Percentiles rank a stretch among this genome's conserved stretches.
Conservation (phyloP, 257 asterid genomes). For the Ilex asprella region DNA sequence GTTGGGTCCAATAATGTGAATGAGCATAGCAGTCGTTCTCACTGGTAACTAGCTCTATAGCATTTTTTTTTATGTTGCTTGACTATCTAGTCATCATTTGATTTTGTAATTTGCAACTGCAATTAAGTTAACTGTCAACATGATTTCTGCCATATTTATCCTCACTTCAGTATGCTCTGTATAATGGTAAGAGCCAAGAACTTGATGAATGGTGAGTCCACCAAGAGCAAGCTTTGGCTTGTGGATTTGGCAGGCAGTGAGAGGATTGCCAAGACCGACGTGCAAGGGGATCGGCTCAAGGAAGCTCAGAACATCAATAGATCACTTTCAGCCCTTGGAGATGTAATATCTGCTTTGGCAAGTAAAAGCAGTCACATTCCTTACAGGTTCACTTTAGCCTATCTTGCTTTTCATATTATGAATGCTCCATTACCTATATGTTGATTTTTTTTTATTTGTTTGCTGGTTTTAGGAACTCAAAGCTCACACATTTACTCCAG, state of each 20-base stretch:
- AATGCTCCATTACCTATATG: not conserved
- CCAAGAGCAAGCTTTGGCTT: conserved; percentile 98
- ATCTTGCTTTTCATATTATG: not conserved
- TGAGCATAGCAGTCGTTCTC: conserved; percentile 99
- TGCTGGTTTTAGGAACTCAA: conserved; percentile 60
- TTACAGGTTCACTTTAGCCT: conserved; percentile 46
- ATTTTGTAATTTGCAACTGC: no score
- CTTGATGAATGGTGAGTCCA: conserved; percentile 65
- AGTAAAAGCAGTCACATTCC: conserved; percentile 96
- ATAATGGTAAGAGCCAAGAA: conserved; percentile 80
- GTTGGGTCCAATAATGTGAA: conserved; percentile 95
- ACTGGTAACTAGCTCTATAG: conserved; percentile 51
- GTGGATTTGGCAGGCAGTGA: conserved; percentile 99
- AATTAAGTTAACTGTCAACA: no score
- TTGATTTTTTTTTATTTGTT: conserved; percentile 1
- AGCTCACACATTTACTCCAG: conserved; percentile 90
- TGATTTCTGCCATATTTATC: not conserved
- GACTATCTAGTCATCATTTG: no score
- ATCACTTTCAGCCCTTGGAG: conserved; percentile 99
- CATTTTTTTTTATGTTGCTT: not conserved
- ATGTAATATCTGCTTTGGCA: conserved; percentile 90
- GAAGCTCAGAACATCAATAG: conserved; percentile 98
- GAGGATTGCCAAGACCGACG: conserved; percentile 95
- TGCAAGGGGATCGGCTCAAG: conserved; percentile 92
- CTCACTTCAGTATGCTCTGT: conserved; percentile 68